Evolutionary conservation across 192 early-diverging fungal genomes (phyloP).

Genomic region (Podila clonocystis): DNA sequence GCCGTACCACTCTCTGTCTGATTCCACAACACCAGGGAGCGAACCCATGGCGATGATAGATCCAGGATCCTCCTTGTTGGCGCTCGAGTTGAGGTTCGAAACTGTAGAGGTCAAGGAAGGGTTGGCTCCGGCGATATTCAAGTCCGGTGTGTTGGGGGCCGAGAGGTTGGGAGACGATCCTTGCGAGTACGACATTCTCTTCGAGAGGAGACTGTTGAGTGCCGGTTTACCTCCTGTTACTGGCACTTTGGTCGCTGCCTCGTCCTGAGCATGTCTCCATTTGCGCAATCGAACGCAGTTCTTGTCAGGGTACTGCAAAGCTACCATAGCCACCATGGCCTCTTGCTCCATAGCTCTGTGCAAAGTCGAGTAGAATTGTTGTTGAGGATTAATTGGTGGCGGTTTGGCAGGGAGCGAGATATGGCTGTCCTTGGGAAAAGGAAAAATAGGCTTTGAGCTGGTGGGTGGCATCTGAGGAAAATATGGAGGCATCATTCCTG

Average conservation of each 20-base stretch:
- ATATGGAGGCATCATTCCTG: conserved; percentile 6
- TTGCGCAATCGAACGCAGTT: conserved; percentile 23
- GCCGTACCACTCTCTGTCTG: conserved; percentile 42
- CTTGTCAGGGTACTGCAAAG: conserved; percentile 42
- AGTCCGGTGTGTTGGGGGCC: not conserved
- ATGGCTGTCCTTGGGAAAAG: not conserved
- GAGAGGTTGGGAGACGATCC: conserved; percentile 21
- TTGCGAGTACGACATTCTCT: conserved; percentile 30
- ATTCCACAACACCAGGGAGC: conserved; percentile 5
- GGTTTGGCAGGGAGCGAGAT: not conserved
- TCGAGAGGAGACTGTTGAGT: conserved; percentile 8
- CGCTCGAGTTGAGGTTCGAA: not conserved
- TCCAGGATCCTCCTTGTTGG: conserved; percentile 22
- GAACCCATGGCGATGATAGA: conserved; percentile 12
- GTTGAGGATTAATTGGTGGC: not conserved
- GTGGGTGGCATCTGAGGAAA: conserved; percentile 31
- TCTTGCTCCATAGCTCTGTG: conserved; percentile 28
- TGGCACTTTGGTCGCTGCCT: not conserved
- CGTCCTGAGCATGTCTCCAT: conserved; percentile 34
- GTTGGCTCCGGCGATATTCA: not conserved
- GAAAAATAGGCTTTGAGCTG: conserved; percentile 3
- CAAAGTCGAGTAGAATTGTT: conserved; percentile 25
- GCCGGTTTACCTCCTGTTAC: not conserved
- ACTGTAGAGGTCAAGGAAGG: not conserved
- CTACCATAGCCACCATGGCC: conserved; percentile 39